Percentiles rank a stretch among this genome's conserved stretches.
phyloP scores from a whole-genome alignment of 2,329 filamentous ascomycete species.

The Metarhizium guizhouense region DNA sequence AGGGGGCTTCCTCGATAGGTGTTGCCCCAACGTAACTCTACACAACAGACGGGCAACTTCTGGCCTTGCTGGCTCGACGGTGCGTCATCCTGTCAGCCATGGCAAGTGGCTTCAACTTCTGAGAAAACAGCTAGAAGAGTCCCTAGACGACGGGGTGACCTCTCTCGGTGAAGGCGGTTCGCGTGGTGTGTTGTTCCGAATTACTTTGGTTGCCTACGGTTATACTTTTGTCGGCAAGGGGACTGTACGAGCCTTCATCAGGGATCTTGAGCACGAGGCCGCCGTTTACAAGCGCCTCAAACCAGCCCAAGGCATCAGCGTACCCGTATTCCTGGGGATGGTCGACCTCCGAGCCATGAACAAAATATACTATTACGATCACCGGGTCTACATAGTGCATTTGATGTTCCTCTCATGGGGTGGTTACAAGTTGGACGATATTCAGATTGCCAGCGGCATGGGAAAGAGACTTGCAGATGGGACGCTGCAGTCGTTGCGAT shows the following conservation, averaged over 20 bases:
- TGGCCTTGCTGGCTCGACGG: not conserved
- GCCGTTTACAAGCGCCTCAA: conserved; percentile 24
- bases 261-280: conserved; percentile 26
- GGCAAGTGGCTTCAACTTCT: too few relatives aligned
- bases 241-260: too few relatives aligned
- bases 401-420: conserved; percentile 27
- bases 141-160: conserved; percentile 23
- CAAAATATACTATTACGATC: too few relatives aligned
- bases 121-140: too few relatives aligned
- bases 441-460: not conserved
- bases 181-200: conserved; percentile 27
- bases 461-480: too few relatives aligned
- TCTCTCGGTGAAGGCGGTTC: not conserved
- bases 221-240: too few relatives aligned
- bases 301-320: conserved; percentile 21
- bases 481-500: conserved; percentile 9
- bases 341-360: conserved; percentile 26
- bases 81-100: conserved; percentile 20
- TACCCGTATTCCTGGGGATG: conserved; percentile 29
- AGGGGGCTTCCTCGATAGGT: conserved; percentile 19
- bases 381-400: conserved; percentile 21
- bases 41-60: conserved; percentile 16
- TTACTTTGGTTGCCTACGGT: too few relatives aligned
- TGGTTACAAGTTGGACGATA: conserved; percentile 12
- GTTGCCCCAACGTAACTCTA: conserved; percentile 28